Evolutionary conservation across 2,329 filamentous ascomycete genomes (phyloP).

Genomic region (Dactylellina leptospora): DNA sequence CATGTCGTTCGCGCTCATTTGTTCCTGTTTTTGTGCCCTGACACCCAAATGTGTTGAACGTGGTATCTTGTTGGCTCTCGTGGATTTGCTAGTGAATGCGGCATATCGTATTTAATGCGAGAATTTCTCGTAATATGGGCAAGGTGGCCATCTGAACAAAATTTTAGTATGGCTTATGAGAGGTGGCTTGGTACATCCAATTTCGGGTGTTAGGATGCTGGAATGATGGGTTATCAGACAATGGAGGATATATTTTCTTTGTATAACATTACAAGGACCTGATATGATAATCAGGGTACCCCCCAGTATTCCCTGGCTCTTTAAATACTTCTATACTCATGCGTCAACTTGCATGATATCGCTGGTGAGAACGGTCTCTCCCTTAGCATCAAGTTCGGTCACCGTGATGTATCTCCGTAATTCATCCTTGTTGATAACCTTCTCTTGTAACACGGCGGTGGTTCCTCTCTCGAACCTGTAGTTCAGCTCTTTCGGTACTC

Average conservation of each 20-base stretch:
- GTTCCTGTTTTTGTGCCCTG: constrained; percentile 4
- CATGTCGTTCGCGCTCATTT: constrained; percentile 28
- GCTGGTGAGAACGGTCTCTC: constrained; percentile 63
- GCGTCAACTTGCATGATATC: constrained; percentile 72
- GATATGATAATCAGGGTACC: too few species aligned
- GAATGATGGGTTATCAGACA: not conserved
- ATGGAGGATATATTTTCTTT: not conserved
- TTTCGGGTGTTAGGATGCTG: too few species aligned
- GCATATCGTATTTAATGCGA: constrained; percentile 36
- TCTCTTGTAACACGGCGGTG: constrained; percentile 95
- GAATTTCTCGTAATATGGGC: constrained; percentile 16
- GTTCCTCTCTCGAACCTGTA: constrained; percentile 91
- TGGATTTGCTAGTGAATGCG: constrained; percentile 43
- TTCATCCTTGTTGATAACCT: constrained; percentile 92
- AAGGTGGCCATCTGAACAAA: not conserved
- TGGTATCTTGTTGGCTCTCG: constrained; percentile 26
- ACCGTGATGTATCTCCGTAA: constrained; percentile 94
- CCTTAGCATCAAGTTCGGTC: constrained; percentile 78
- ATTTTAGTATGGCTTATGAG: not conserved
- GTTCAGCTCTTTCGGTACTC: constrained; percentile 88
- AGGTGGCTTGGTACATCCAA: not conserved
- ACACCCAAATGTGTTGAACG: constrained; percentile 34
- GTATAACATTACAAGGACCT: constrained; percentile 1
- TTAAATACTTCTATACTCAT: constrained; percentile 59
- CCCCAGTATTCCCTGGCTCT: constrained; percentile 1